phyloP scores from a whole-genome alignment of 257 asterid species.

The Solanum pinnatisectum region DNA sequence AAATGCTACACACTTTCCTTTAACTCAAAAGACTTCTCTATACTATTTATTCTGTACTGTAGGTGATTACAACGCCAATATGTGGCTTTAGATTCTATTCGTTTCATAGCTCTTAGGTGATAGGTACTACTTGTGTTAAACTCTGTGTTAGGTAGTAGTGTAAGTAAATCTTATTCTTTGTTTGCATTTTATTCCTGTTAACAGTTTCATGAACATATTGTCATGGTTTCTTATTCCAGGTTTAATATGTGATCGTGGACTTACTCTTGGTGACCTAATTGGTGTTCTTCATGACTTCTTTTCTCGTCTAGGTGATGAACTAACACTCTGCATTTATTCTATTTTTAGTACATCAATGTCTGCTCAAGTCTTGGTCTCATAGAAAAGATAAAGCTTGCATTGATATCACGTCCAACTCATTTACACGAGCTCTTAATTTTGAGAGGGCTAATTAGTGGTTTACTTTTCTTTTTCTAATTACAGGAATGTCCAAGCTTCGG shows the following conservation, averaged over 20 bases:
- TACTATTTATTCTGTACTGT: not conserved
- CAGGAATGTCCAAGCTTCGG: conserved; percentile 92
- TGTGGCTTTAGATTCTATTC: not conserved
- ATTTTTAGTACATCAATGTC: not conserved
- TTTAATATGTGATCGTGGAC: conserved; percentile 83
- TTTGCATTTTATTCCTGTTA: not conserved
- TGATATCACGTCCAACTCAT: not conserved
- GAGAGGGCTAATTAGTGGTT: not conserved
- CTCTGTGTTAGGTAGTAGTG: not conserved
- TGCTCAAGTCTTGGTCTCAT: not conserved
- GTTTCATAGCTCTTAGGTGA: not conserved
- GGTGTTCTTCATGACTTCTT: conserved; percentile 91
- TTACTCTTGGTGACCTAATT: conserved; percentile 85
- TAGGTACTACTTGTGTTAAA: not conserved
- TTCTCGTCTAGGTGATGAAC: conserved; percentile 64
- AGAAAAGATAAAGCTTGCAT: not conserved
- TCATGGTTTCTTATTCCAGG: conserved; percentile 35
- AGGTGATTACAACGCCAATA: not conserved
- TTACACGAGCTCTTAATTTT: not conserved
- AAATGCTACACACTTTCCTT: not conserved
- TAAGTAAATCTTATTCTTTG: not conserved
- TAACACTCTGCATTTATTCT: not conserved
- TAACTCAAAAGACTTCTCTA: not conserved
- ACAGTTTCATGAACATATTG: not conserved
- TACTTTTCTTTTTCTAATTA: conserved; percentile 1